Percentiles rank a stretch among this genome's conserved stretches.
These are phyloP conservation scores for Murraya koenigii DNA, from an alignment of 345 rosid genomes.

Conservation along the genomic window DNA sequence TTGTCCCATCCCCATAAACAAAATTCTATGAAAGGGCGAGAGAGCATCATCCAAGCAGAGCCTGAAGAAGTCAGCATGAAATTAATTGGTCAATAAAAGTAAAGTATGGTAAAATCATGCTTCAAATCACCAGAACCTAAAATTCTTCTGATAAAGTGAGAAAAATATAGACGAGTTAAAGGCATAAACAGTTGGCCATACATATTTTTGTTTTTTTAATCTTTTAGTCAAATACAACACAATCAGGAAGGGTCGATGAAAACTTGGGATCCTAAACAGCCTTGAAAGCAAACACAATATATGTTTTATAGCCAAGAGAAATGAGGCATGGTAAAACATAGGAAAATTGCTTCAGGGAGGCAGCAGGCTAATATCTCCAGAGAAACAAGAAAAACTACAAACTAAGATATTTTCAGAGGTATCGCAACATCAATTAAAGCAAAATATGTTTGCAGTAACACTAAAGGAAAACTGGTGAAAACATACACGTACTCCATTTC, in stretches of 20 bases:
- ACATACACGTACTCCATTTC: neutral
- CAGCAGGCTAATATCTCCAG: neutral
- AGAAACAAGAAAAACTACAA: neutral
- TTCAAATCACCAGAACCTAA: neutral
- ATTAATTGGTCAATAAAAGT: neutral
- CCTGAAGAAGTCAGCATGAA: constrained; percentile 36
- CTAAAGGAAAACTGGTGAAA: neutral
- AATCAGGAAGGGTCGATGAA: neutral
- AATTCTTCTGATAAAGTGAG: neutral
- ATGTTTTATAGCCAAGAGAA: neutral
- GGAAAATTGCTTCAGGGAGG: neutral
- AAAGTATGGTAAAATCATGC: neutral
- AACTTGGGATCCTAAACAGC: neutral
- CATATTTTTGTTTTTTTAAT: neutral
- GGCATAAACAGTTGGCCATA: neutral
- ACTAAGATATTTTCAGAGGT: neutral
- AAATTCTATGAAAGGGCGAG: constrained; percentile 78
- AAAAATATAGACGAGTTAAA: neutral
- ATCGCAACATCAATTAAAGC: neutral
- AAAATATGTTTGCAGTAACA: neutral
- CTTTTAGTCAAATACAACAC: neutral
- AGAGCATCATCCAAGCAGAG: constrained; percentile 95
- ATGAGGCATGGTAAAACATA: neutral
- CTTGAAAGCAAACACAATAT: neutral
- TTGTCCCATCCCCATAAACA: constrained; percentile 91